These are phyloP conservation scores for Pythium utonaiense DNA, from an alignment of 352 stramenopile species.

Conservation along the genomic window DNA sequence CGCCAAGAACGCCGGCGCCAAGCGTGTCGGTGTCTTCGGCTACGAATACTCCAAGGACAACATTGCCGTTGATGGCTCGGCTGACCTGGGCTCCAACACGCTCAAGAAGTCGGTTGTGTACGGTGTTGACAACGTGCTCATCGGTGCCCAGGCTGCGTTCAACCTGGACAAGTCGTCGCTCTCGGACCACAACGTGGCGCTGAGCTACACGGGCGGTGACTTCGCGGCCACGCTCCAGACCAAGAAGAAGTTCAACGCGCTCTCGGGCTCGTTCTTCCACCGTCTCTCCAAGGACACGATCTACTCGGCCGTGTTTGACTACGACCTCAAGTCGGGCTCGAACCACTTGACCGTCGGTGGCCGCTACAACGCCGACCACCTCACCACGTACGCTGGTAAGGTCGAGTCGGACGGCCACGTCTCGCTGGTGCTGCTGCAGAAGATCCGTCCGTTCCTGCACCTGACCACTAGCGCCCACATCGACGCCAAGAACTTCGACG, in stretches of 20 bases:
- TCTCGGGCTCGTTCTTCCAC: slow-evolving; percentile 84
- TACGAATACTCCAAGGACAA: slow-evolving; percentile 69
- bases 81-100: slow-evolving; percentile 56
- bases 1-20: slow-evolving; percentile 74
- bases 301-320: slow-evolving; percentile 87
- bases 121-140: slow-evolving; percentile 72
- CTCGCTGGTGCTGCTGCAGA: slow-evolving; percentile 81
- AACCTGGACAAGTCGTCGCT: slow-evolving; percentile 81
- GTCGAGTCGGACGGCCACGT: slow-evolving; percentile 86
- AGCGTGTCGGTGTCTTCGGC: slow-evolving; percentile 71
- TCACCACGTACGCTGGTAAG: slow-evolving; percentile 84
- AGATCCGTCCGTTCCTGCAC: slow-evolving; percentile 81
- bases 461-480: slow-evolving; percentile 84
- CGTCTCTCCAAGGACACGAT: slow-evolving; percentile 76
- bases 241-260: slow-evolving; percentile 85
- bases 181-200: slow-evolving; percentile 78
- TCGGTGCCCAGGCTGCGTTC: slow-evolving; percentile 70
- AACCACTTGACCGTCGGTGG: slow-evolving; percentile 81
- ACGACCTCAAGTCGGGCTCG: slow-evolving; percentile 81
- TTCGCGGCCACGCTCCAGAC: slow-evolving; percentile 76
- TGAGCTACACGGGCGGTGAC: slow-evolving; percentile 75
- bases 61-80: slow-evolving; percentile 55
- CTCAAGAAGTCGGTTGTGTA: slow-evolving; percentile 67
- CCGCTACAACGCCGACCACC: slow-evolving; percentile 75
- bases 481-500: slow-evolving; percentile 90